phyloP scores from a whole-genome alignment of 1,139 yeast species.

The Saccharomycopsis phalli region DNA sequence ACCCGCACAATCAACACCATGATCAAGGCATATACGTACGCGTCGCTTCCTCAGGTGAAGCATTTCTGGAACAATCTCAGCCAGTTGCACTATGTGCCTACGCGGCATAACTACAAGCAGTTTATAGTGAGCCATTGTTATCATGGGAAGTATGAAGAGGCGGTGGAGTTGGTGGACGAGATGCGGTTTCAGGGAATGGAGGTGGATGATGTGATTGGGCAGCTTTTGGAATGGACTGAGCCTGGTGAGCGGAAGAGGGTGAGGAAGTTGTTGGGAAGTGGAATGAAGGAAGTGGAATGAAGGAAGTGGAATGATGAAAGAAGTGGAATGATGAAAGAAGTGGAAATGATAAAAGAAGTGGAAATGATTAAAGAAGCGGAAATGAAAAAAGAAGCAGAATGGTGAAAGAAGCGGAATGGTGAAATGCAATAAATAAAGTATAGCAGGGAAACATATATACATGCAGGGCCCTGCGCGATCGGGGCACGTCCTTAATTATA shows the following conservation, averaged over 20 bases:
- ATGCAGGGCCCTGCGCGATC: no score
- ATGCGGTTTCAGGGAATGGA: constrained; percentile 46
- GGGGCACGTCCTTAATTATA: no score
- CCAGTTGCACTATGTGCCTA: constrained; percentile 43
- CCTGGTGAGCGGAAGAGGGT: constrained; percentile 40
- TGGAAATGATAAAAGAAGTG: no score
- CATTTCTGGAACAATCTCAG: constrained; percentile 55
- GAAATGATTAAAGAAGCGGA: no score
- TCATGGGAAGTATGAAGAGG: constrained; percentile 53
- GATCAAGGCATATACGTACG: constrained; percentile 57
- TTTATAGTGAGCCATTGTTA: constrained; percentile 68
- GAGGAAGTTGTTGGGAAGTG: no score
- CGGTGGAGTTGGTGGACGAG: constrained; percentile 42
- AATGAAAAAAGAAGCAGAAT: no score
- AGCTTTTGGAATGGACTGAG: constrained; percentile 53
- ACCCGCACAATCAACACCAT: constrained; percentile 64
- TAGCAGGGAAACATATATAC: no score
- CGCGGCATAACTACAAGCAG: constrained; percentile 49
- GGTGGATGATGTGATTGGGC: constrained; percentile 44
- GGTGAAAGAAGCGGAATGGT: no score
- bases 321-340: no score
- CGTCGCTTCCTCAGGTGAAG: constrained; percentile 50
- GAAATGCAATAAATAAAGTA: no score
- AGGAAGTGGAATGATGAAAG: no score
- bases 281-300: no score